Percentiles rank a stretch among this genome's conserved stretches.
Conservation (phyloP, 352 stramenopile genomes). For the Phytopythium ostracodes region DNA sequence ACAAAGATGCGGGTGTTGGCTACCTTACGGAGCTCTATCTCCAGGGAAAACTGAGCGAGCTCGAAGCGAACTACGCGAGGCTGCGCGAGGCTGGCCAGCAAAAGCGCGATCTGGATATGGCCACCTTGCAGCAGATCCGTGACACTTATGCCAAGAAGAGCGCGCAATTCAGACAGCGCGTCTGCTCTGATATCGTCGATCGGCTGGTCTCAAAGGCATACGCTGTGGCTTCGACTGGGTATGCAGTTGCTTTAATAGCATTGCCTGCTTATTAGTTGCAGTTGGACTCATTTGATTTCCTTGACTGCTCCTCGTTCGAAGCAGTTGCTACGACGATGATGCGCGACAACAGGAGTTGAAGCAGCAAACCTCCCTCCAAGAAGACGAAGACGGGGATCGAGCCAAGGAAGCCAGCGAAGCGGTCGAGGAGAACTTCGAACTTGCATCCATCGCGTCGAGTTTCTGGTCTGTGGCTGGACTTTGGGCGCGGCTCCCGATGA, state of each 20-base stretch:
- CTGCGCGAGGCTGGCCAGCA: slow-evolving; percentile 28
- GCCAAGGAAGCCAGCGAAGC: not conserved
- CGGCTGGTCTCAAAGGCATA: slow-evolving; percentile 26
- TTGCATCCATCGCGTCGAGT: slow-evolving; percentile 8
- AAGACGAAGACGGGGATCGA: not conserved
- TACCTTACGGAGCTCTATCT: slow-evolving; percentile 36
- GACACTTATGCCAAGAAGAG: slow-evolving; percentile 17
- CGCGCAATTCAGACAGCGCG: slow-evolving; percentile 12
- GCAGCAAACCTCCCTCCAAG: not conserved
- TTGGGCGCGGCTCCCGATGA: slow-evolving; percentile 21
- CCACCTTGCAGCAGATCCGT: slow-evolving; percentile 29
- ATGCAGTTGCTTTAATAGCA: not conserved
- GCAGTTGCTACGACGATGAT: not conserved
- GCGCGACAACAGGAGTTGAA: not conserved
- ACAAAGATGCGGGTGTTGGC: not conserved
- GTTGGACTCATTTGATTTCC: not conserved
- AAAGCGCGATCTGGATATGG: slow-evolving; percentile 32
- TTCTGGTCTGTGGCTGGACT: slow-evolving; percentile 22
- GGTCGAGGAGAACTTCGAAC: not conserved
- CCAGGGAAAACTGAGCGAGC: slow-evolving; percentile 27
- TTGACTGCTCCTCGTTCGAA: not conserved
- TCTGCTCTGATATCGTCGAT: slow-evolving; percentile 29
- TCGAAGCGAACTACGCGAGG: slow-evolving; percentile 46
- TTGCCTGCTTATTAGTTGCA: not conserved
- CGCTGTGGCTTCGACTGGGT: slow-evolving; percentile 22